Percentiles rank a stretch among this genome's conserved stretches.
These are phyloP conservation scores for Nemania sp. DNA, from an alignment of 2,329 filamentous ascomycete species.

Conservation along the genomic window DNA sequence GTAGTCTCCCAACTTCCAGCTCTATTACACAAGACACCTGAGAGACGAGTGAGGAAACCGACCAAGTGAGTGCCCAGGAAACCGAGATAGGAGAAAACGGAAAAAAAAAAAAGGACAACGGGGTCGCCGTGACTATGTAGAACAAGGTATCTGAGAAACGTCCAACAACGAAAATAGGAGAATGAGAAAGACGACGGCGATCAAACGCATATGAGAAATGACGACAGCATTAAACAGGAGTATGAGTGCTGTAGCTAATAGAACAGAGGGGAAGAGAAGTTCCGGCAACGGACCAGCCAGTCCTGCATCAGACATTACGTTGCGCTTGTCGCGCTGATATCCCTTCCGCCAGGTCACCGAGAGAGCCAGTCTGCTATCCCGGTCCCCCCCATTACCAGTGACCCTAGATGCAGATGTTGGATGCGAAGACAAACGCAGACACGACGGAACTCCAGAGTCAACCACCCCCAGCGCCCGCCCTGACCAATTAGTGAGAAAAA, in stretches of 20 bases:
- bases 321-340: slow-evolving; percentile 38
- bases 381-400: slow-evolving; percentile 40
- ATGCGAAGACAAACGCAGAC: slow-evolving; percentile 39
- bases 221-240: slow-evolving; percentile 45
- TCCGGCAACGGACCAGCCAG: slow-evolving; percentile 45
- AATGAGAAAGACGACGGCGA: background rate
- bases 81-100: slow-evolving; percentile 27
- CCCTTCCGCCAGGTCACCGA: slow-evolving; percentile 36
- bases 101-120: slow-evolving; percentile 24
- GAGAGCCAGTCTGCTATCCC: slow-evolving; percentile 39
- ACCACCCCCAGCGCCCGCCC: slow-evolving; percentile 37
- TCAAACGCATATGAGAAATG: slow-evolving; percentile 31
- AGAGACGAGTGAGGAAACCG: slow-evolving; percentile 13
- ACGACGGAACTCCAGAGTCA: slow-evolving; percentile 38
- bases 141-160: slow-evolving; percentile 60
- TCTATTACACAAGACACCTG: slow-evolving; percentile 31
- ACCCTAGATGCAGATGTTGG: slow-evolving; percentile 42
- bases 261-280: slow-evolving; percentile 50
- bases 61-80: slow-evolving; percentile 7
- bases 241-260: slow-evolving; percentile 51
- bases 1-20: slow-evolving; percentile 29
- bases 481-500: slow-evolving; percentile 36
- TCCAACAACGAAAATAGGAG: slow-evolving; percentile 30
- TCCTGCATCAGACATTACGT: slow-evolving; percentile 45
- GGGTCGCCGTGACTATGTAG: slow-evolving; percentile 48